Evolutionary conservation across 2,329 filamentous ascomycete genomes (phyloP), one percentile per base, ranked within the genome.

Genomic region (Catunica adiposa): DNA sequence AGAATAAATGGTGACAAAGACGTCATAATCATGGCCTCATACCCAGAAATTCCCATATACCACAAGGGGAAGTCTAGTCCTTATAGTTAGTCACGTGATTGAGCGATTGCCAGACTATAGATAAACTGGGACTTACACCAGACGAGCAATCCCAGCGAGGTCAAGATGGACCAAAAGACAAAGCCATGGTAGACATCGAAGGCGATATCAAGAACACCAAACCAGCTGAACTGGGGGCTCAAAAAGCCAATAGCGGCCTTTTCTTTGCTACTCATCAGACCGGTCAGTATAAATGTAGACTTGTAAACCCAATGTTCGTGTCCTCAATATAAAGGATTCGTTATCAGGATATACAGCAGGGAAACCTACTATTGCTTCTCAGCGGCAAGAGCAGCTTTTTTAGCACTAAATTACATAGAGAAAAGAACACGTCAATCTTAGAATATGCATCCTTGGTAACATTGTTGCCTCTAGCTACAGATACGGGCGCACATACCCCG

Each of bases 11-110:
- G 92, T 3, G 89, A 86, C 53, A 90, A 68, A 2, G 87, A 90
- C 52, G 78, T 79, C 80, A 97, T 84, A 64, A 98, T 83, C 61
- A 94, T 75, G 46, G 82, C 84, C 70, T 98, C 92, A 65, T 92
- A 98, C 60, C 92, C 92, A 3, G 90, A 97, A 59, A 98, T 94
- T 26, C 92, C 92, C 92, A 98, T 98, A 67, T 96, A 82, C 92
- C 92, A 98, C 9, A 98, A 78, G 14, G 92, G 92, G 67, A 98
- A 98, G 69, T 94, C 84, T 88, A 52, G 23, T 42, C 47, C 53
- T 15, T 54, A 48, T 23, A 46, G 59, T 54, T 14, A 48, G 51
- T 22, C 25, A 38, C 22, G 51, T n/a, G 44, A 25, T 3, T 17
- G 34, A 15, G 23, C 22, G 22, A 7, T 38, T 3, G n/a, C 11